These are phyloP conservation scores for Pisolithus orientalis DNA, from an alignment of 768 basidiomycete species.

Conservation along the genomic window DNA sequence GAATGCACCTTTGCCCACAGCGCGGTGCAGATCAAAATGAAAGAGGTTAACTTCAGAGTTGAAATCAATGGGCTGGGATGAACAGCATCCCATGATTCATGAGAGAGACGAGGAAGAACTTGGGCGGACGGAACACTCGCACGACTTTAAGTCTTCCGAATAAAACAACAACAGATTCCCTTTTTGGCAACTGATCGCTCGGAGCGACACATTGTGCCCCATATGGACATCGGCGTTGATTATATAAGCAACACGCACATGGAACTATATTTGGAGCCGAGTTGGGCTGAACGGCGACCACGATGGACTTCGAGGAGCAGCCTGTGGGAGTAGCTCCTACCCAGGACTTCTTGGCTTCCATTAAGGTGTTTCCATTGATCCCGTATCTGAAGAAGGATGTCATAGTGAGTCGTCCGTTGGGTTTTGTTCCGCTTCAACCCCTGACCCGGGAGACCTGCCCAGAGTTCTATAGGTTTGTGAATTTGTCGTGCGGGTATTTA, in stretches of 20 bases:
- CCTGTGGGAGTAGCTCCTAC: slow-evolving; percentile 42
- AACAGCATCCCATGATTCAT: slow-evolving; percentile 52
- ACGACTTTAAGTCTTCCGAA: slow-evolving; percentile 16
- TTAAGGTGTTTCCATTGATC: slow-evolving; percentile 80
- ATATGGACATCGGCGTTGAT: not conserved
- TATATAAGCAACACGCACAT: slow-evolving; percentile 1
- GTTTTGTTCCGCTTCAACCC: slow-evolving; percentile 11
- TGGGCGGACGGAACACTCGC: slow-evolving; percentile 14
- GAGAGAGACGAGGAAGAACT: slow-evolving; percentile 25
- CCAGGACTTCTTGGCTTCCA: slow-evolving; percentile 49
- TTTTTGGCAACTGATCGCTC: slow-evolving; percentile 15
- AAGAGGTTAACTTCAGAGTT: slow-evolving; percentile 82
- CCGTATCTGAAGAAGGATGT: slow-evolving; percentile 66
- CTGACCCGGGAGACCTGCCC: slow-evolving; percentile 3
- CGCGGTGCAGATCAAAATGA: slow-evolving; percentile 94
- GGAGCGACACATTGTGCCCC: slow-evolving; percentile 17
- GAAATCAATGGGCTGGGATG: slow-evolving; percentile 80
- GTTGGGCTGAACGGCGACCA: not conserved
- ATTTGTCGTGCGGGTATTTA: not conserved
- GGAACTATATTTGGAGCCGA: not conserved
- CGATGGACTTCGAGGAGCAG: slow-evolving; percentile 32
- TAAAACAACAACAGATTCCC: slow-evolving; percentile 30
- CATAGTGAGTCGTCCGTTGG: slow-evolving; percentile 39
- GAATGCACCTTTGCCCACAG: slow-evolving; percentile 96
- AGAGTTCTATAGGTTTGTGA: slow-evolving; percentile 25